phyloP scores from a whole-genome alignment of 306 rosid genomes.

The Ormosia emarginata region DNA sequence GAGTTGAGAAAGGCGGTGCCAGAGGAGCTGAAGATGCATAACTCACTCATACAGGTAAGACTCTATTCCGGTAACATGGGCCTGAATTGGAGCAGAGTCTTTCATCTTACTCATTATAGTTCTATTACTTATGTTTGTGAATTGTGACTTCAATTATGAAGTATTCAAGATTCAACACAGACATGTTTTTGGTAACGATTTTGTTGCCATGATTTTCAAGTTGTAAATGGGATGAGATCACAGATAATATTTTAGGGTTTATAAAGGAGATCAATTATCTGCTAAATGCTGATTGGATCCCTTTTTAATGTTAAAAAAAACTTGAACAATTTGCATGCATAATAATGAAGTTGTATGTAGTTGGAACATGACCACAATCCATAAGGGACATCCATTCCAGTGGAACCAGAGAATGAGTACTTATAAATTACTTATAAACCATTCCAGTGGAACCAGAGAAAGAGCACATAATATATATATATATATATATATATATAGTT shows the following conservation, averaged over 20 bases:
- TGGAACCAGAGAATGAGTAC: slow-evolving; percentile 15
- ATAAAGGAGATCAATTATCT: slow-evolving; percentile 7
- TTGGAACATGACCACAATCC: neutral
- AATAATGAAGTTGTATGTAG: neutral
- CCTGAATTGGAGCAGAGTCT: neutral
- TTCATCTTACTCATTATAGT: neutral
- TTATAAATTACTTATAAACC: neutral
- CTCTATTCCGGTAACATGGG: neutral
- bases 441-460: too few species aligned
- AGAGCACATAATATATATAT: too few species aligned
- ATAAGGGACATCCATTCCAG: neutral
- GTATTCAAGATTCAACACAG: neutral
- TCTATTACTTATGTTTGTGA: neutral
- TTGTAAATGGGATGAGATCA: neutral
- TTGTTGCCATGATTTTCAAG: neutral
- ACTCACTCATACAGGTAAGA: slow-evolving; percentile 65
- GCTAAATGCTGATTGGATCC: slow-evolving; percentile 15
- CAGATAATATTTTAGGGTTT: neutral
- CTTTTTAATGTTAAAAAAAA: neutral
- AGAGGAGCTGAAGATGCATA: slow-evolving; percentile 61
- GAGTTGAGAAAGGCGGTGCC: slow-evolving; percentile 41
- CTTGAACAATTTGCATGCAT: neutral
- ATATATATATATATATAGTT: too few species aligned
- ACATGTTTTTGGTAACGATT: neutral
- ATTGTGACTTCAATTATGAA: neutral